These are phyloP conservation scores for Nicotiana attenuata DNA, from an alignment of 257 asterid genomes.

Conservation along the genomic window DNA sequence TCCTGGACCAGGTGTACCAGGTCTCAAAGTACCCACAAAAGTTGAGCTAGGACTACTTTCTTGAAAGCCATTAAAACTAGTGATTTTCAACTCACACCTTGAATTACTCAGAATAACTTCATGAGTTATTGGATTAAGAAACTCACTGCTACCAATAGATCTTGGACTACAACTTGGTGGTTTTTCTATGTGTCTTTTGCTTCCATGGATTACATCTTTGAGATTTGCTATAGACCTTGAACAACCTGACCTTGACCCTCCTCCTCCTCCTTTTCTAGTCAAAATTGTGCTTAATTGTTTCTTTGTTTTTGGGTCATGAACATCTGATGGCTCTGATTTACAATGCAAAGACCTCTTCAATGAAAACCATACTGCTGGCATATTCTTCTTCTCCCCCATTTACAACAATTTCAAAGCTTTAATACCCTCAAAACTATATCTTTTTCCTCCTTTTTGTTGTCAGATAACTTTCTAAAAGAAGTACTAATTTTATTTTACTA, in stretches of 20 bases:
- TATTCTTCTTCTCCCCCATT: slow-evolving; percentile 42
- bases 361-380: slow-evolving; percentile 53
- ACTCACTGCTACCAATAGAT: slow-evolving; percentile 68
- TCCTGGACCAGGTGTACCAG: slow-evolving; percentile 83
- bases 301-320: slow-evolving; percentile 44
- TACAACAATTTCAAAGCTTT: slow-evolving; percentile 3
- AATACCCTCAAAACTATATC: background rate
- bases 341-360: slow-evolving; percentile 54
- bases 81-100: slow-evolving; percentile 50
- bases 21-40: slow-evolving; percentile 58
- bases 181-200: slow-evolving; percentile 49
- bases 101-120: slow-evolving; percentile 51
- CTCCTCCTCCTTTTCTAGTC: slow-evolving; percentile 29
- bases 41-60: slow-evolving; percentile 28
- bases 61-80: slow-evolving; percentile 38
- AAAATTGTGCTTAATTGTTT: slow-evolving; percentile 31
- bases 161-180: slow-evolving; percentile 68
- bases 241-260: slow-evolving; percentile 51
- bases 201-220: slow-evolving; percentile 66
- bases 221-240: slow-evolving; percentile 68
- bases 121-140: slow-evolving; percentile 56
- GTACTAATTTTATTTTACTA: too few relatives aligned
- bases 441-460: background rate
- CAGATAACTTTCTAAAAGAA: background rate
- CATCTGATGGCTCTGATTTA: slow-evolving; percentile 61